Evolutionary conservation across 805 yeast species (phyloP), one percentile per base, ranked within the genome.

Genomic region (Ogataea philodendri): DNA sequence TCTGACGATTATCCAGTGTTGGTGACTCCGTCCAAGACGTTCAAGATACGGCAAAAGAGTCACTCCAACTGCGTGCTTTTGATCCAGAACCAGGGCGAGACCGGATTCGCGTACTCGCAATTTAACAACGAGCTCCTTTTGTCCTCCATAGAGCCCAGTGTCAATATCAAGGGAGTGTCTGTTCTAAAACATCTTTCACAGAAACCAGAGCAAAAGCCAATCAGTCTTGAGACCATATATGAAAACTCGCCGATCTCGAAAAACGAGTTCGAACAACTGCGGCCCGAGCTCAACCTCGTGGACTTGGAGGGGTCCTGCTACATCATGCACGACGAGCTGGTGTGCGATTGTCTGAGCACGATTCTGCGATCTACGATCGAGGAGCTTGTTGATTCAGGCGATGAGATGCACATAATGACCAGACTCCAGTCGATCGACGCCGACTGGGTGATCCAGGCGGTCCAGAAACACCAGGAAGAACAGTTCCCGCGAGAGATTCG

Each of bases 31-130:
- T 45, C 60, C 18, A 58, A 66, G 32, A 83, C 95, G 0, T 88
- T 76, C 74, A 65, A 67, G 28, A 49, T 88, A 11, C 69, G 86
- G 34, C 89, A 83, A 51, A 81, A 84, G 65, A 85, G 86, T 54
- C 97, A 90, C 57, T 84, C 96, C 6, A 88, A 90, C 57, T 74
- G 90, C 4, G 79, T 84, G n/a, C 55, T 87, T 46, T 42, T 88
- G 15, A 54, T 76, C 54, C 23, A 46, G 7, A 7, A 34, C 1
- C 26, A 40, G 5, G 24, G 16, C 10, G 15, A 18, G 2, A 19
- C 3, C 5, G 44, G 37, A 4, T 26, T 41, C 10, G 32, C 43
- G 13, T 37, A 43, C 36, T 37, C 46, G 17, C 17, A 21, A 3
- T 48, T 50, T 27, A 30, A 21, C 4, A 22, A 22, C 15, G 49